phyloP scores from a whole-genome alignment of 2,329 filamentous ascomycete species.

The Anisogramma anomala region DNA sequence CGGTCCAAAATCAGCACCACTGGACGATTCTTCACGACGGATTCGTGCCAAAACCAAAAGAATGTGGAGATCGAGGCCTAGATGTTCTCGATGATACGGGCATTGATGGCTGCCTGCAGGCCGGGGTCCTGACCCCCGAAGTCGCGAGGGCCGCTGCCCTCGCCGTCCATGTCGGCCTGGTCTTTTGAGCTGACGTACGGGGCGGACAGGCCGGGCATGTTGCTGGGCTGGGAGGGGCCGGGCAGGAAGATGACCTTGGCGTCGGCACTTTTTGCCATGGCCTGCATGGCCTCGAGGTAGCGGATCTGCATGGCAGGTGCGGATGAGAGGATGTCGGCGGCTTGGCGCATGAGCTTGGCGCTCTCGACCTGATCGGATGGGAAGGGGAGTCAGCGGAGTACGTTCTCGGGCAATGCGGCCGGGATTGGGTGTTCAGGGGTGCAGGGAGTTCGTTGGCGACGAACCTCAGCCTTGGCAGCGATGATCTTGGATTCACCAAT shows the following conservation, averaged over 20 bases:
- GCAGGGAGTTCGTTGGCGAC: not conserved
- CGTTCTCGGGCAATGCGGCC: no score
- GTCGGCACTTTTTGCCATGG: constrained; percentile 91
- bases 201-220: constrained; percentile 28
- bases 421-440: no score
- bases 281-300: constrained; percentile 96
- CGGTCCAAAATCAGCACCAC: constrained; percentile 13
- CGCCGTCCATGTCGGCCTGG: constrained; percentile 32
- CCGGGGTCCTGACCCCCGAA: constrained; percentile 44
- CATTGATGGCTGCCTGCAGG: constrained; percentile 72
- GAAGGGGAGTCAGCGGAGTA: not conserved
- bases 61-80: constrained; percentile 30
- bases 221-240: constrained; percentile 38
- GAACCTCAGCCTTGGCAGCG: constrained; percentile 75
- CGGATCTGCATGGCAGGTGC: constrained; percentile 97
- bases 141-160: constrained; percentile 30
- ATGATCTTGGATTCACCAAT: constrained; percentile 99
- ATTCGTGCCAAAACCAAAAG: constrained; percentile 1
- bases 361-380: constrained; percentile 56
- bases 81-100: constrained; percentile 76
- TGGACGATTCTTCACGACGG: not conserved
- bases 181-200: constrained; percentile 28
- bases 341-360: constrained; percentile 86
- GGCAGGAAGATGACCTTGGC: constrained; percentile 79
- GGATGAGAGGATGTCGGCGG: constrained; percentile 82